Evolutionary conservation across 1,139 yeast genomes (phyloP).

Genomic region (Yamadazyma sp.): DNA sequence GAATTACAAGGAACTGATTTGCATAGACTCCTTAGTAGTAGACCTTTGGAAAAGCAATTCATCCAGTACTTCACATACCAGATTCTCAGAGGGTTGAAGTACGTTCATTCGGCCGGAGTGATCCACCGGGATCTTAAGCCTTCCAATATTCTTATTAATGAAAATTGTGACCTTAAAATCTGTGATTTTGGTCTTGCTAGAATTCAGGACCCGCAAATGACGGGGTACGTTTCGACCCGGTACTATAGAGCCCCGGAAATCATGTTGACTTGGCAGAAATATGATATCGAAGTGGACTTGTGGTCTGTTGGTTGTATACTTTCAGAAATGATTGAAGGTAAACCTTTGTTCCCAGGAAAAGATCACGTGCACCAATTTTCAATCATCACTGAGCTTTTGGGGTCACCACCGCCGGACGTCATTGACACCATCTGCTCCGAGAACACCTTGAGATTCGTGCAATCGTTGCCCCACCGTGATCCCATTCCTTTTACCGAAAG

Average conservation of each 20-base stretch:
- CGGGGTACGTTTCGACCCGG: constrained; percentile 95
- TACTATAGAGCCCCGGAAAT: constrained; percentile 98
- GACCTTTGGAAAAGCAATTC: constrained; percentile 94
- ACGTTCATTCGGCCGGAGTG: constrained; percentile 96
- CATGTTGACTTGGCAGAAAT: constrained; percentile 99
- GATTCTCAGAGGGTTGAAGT: constrained; percentile 87
- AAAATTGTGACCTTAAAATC: constrained; percentile 92
- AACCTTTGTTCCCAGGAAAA: constrained; percentile 96
- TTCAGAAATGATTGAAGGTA: constrained; percentile 99
- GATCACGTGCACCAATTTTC: constrained; percentile 98
- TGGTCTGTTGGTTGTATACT: constrained; percentile 99
- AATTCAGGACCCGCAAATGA: constrained; percentile 98
- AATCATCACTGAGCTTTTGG: constrained; percentile 91
- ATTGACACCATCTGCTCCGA: constrained; percentile 95
- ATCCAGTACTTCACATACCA: constrained; percentile 95
- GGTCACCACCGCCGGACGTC: constrained; percentile 95
- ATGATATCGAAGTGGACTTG: constrained; percentile 97
- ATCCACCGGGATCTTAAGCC: constrained; percentile 96
- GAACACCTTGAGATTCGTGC: constrained; percentile 90
- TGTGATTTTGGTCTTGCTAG: constrained; percentile 97
- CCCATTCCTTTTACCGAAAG: constrained; percentile 85
- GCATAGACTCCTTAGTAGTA: constrained; percentile 83
- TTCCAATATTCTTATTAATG: constrained; percentile 86
- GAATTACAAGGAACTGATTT: constrained; percentile 96
- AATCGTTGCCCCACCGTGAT: constrained; percentile 88